Percentiles rank a stretch among this genome's conserved stretches.
These are phyloP conservation scores for Hyaloscypha hepaticicola DNA, from an alignment of 495 filamentous ascomycete genomes.

Conservation along the genomic window DNA sequence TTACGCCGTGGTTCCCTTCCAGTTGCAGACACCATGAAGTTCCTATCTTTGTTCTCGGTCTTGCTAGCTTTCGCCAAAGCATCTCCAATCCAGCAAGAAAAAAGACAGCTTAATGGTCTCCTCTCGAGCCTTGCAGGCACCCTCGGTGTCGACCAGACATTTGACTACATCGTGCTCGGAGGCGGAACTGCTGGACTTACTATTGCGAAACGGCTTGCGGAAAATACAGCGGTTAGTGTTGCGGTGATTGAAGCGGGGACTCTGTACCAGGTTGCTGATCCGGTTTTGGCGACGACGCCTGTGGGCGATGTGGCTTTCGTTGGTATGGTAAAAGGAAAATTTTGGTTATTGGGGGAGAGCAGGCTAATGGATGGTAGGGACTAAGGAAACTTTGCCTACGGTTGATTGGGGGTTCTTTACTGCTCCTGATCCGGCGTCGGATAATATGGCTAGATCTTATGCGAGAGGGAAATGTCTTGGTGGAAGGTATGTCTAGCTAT, in stretches of 20 bases:
- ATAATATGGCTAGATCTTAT: conserved; percentile 29
- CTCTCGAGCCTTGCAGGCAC: not conserved
- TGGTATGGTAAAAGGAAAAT: not conserved
- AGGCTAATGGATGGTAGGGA: too few relatives aligned
- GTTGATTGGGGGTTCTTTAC: conserved; percentile 50
- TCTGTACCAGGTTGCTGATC: conserved; percentile 6
- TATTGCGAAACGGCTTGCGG: conserved; percentile 56
- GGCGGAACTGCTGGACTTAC: conserved; percentile 84
- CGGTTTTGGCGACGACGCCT: not conserved
- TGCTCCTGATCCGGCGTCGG: conserved; percentile 50
- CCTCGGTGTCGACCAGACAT: conserved; percentile 4
- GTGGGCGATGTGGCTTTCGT: not conserved
- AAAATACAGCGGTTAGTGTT: conserved; percentile 41
- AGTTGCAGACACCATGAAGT: too few relatives aligned
- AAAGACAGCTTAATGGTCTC: not conserved
- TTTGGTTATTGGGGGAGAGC: too few relatives aligned
- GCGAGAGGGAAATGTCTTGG: conserved; percentile 33
- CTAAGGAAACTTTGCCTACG: not conserved
- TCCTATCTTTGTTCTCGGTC: too few relatives aligned
- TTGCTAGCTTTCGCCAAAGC: too few relatives aligned
- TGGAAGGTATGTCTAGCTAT: conserved; percentile 3
- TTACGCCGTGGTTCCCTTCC: too few relatives aligned
- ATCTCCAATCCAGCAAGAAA: too few relatives aligned
- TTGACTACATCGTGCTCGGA: conserved; percentile 77
- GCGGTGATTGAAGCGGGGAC: conserved; percentile 53